Evolutionary conservation across 2,329 filamentous ascomycete species (phyloP), one percentile per base, ranked within the genome.

Genomic region (Anthostomella pinea): DNA sequence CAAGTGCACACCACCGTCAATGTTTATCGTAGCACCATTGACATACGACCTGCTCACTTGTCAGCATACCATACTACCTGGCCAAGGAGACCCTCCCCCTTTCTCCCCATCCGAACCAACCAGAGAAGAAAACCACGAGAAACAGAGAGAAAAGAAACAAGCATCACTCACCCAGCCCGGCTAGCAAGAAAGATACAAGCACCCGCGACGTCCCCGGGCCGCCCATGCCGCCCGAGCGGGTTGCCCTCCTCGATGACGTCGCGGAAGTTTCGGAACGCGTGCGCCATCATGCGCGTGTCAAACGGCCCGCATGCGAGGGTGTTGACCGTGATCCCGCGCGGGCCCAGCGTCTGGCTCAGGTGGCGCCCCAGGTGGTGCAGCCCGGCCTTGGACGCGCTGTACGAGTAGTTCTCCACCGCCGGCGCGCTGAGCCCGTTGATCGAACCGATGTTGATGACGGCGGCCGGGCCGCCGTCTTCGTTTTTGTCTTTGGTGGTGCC

Each of bases 251-350:
- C 68, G 48, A 85, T 81, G 6, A 59, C 58, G 4, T 77, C 73
- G 30, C 72, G 67, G 39, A 72, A 73, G 21, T 68, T 62, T 42
- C 78, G 69, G 41, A 85, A 62, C 39, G 77, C 78, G 14, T 70
- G 72, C 38, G 70, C 72, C 78, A 82, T 82, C 81, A 84, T 85
- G 66, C 81, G 82, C 43, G 72, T 80, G 46, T 80, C 70, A 43
- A 84, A 85, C 3, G 83, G 83, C 3, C 84, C 84, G 53, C 83
- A 87, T 5, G 84, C 84, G 38, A 88, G 63, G 3, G 79, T 78
- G 56, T 88, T 88, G 45, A 67, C 73, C 22, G 80, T 84, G 41
- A 85, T 72, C 35, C 75, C 68, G 27, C 74, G 53, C 38, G 72
- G 73, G 0, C 80, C 81, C 21, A 85, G 61, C 51, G 81, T 75